Conservation (phyloP, 352 stramenopile species). For the Phytophthora kernoviae region DNA sequence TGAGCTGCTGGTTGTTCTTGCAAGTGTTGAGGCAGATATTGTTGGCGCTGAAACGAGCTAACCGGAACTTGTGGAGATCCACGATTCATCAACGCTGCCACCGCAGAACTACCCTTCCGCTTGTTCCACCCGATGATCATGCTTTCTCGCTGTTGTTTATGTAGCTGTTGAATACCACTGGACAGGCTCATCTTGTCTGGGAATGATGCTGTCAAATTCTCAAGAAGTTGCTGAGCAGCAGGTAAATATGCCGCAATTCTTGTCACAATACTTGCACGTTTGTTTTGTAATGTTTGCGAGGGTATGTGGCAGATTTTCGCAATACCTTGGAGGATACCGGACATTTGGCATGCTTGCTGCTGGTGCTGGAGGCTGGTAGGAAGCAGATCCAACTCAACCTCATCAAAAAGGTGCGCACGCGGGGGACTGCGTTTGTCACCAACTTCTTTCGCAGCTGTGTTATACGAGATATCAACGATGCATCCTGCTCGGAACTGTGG, state of each 20-base stretch:
- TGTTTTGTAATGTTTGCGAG: neutral
- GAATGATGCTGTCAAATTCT: conserved; percentile 25
- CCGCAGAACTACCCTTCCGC: conserved; percentile 8
- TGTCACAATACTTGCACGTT: neutral
- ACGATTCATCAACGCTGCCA: conserved; percentile 4
- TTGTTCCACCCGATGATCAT: conserved; percentile 46
- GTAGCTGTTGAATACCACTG: conserved; percentile 43
- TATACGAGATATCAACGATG: conserved; percentile 15
- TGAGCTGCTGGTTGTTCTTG: conserved; percentile 40
- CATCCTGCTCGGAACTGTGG: conserved; percentile 20
- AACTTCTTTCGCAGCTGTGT: conserved; percentile 34
- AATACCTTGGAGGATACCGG: conserved; percentile 11
- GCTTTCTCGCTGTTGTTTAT: conserved; percentile 43
- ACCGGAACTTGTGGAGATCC: conserved; percentile 5
- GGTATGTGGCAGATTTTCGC: conserved; percentile 16
- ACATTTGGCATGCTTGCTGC: conserved; percentile 3
- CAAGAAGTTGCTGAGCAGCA: conserved; percentile 29
- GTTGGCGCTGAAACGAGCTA: conserved; percentile 12
- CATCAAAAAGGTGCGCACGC: conserved; percentile 13
- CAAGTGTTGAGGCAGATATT: conserved; percentile 21
- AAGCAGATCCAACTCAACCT: conserved; percentile 22
- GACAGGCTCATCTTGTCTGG: conserved; percentile 41
- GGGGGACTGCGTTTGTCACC: conserved; percentile 14
- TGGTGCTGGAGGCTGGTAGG: conserved; percentile 21
- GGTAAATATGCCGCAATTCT: conserved; percentile 1